Percentiles rank a stretch among this genome's conserved stretches.
Evolutionary conservation across 192 early-diverging fungal genomes (phyloP).

Genomic region (Paraglomus brasilianum): DNA sequence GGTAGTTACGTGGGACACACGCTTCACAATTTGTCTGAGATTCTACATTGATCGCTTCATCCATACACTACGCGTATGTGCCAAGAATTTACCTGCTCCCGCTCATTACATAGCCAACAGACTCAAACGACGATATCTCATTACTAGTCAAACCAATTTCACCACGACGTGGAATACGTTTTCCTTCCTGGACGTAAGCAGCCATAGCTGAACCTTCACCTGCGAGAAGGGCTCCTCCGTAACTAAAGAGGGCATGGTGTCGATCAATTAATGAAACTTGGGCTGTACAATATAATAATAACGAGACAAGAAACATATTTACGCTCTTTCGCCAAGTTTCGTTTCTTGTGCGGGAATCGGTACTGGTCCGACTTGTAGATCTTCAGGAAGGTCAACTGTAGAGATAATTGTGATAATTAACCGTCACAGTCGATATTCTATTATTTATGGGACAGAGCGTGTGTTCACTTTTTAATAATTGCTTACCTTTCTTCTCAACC

Average conservation of each 20-base stretch:
- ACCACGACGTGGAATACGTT: conserved; percentile 95
- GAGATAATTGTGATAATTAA: not conserved
- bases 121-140: conserved; percentile 83
- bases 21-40: no score
- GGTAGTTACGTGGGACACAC: not conserved
- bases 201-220: conserved; percentile 94
- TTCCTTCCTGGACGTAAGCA: conserved; percentile 84
- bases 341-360: conserved; percentile 58
- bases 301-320: conserved; percentile 23
- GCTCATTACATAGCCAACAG: conserved; percentile 93
- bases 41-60: no score
- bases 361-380: conserved; percentile 66
- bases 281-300: not conserved
- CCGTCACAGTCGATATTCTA: not conserved
- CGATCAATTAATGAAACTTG: conserved; percentile 33
- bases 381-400: conserved; percentile 58
- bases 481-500: conserved; percentile 57
- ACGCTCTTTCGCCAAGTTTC: conserved; percentile 62
- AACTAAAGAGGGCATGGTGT: conserved; percentile 40
- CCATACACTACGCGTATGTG: not conserved
- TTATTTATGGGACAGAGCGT: not conserved
- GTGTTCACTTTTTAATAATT: not conserved
- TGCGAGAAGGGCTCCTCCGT: conserved; percentile 78
- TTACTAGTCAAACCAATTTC: conserved; percentile 89
- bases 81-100: conserved; percentile 67